These are phyloP conservation scores for Candida montana DNA, from an alignment of 805 yeast species.

Conservation along the genomic window DNA sequence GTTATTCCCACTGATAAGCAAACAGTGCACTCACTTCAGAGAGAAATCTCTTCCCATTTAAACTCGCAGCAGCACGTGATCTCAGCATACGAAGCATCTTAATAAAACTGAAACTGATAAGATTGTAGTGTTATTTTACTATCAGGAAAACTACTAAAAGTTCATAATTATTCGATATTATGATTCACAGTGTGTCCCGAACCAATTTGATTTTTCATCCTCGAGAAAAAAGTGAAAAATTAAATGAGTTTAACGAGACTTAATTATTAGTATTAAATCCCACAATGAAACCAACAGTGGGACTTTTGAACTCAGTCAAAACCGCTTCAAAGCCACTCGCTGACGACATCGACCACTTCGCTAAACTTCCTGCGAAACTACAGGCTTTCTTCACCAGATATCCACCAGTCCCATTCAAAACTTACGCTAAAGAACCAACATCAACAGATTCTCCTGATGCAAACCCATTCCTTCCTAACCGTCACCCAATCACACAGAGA, in stretches of 20 bases:
- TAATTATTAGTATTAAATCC: too few species aligned
- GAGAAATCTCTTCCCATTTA: neutral
- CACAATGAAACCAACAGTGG: conserved; percentile 24
- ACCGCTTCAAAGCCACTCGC: conserved; percentile 27
- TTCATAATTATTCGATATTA: too few species aligned
- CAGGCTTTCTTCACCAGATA: conserved; percentile 71
- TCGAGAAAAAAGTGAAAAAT: neutral
- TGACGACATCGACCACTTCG: conserved; percentile 36
- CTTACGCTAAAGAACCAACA: conserved; percentile 61
- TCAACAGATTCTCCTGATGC: conserved; percentile 61
- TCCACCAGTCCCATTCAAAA: conserved; percentile 77
- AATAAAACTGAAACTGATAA: too few species aligned
- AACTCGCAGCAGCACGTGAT: conserved; percentile 5
- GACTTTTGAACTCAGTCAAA: conserved; percentile 9
- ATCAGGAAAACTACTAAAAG: too few species aligned
- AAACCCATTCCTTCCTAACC: conserved; percentile 85
- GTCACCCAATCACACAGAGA: conserved; percentile 72
- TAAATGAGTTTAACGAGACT: too few species aligned
- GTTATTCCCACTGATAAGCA: neutral
- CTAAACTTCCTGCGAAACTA: conserved; percentile 61
- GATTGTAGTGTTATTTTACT: too few species aligned
- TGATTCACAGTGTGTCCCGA: neutral
- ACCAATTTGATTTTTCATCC: conserved; percentile 1
- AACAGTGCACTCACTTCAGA: too few species aligned
- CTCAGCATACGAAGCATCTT: conserved; percentile 8